Evolutionary conservation across 2,329 filamentous ascomycete species (phyloP).

Genomic region (Aspergillus amoenus): DNA sequence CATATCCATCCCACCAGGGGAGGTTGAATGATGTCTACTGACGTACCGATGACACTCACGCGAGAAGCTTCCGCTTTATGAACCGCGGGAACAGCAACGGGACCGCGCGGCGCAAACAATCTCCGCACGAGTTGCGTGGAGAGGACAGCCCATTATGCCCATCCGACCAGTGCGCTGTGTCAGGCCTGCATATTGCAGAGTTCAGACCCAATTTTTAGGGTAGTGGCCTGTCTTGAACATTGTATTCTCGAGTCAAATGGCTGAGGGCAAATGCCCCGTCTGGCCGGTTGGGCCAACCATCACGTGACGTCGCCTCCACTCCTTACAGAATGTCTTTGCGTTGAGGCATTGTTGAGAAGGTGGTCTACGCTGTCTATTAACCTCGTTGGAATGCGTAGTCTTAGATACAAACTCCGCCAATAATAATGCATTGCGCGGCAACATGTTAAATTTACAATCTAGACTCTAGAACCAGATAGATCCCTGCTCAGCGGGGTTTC

Average conservation of each 20-base stretch:
- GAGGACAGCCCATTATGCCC: neutral
- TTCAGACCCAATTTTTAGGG: neutral
- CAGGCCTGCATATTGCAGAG: neutral
- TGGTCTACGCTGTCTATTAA: neutral
- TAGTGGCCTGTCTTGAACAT: neutral
- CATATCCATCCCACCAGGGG: neutral
- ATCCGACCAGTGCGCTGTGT: neutral
- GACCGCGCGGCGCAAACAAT: neutral
- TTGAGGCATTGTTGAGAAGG: neutral
- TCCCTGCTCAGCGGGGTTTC: conserved; percentile 51
- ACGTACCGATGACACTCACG: conserved; percentile 7
- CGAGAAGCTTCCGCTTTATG: conserved; percentile 5
- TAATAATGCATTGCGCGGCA: neutral
- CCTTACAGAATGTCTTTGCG: neutral
- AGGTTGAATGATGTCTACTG: neutral
- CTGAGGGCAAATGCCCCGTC: neutral
- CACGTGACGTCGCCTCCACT: neutral
- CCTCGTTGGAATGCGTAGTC: too few species aligned
- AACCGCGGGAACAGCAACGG: neutral
- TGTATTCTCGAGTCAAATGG: neutral
- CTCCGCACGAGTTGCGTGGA: neutral
- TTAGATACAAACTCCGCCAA: too few species aligned
- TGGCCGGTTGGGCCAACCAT: neutral
- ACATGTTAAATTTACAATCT: neutral
- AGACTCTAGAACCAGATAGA: neutral